phyloP scores from a whole-genome alignment of 2,329 filamentous ascomycete species.

The Diaporthe sp. region DNA sequence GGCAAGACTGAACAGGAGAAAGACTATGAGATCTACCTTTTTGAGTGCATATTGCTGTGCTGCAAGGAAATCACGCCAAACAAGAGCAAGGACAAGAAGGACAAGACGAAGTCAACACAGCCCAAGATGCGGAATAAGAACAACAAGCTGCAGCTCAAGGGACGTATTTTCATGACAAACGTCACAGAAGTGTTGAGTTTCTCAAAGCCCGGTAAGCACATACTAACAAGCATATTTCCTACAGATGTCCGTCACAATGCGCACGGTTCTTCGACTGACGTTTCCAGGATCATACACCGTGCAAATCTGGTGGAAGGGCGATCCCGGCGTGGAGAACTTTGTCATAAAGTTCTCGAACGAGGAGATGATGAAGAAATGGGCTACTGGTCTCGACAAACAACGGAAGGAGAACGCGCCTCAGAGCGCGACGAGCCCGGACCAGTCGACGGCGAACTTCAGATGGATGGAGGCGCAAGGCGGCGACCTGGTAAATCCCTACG shows the following conservation, averaged over 20 bases:
- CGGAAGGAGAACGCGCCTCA: constrained; percentile 72
- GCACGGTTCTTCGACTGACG: constrained; percentile 48
- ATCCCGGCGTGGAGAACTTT: constrained; percentile 95
- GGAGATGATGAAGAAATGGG: constrained; percentile 94
- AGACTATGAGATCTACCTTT: constrained; percentile 99
- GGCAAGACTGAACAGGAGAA: constrained; percentile 91
- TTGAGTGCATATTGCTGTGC: constrained; percentile 94
- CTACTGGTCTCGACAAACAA: constrained; percentile 81
- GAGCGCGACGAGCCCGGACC: constrained; percentile 61
- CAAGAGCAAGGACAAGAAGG: constrained; percentile 85
- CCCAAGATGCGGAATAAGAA: constrained; percentile 74
- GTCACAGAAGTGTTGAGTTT: constrained; percentile 94
- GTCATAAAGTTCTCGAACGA: constrained; percentile 94
- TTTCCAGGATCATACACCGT: constrained; percentile 87
- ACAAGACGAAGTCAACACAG: constrained; percentile 68
- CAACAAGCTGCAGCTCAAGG: constrained; percentile 93
- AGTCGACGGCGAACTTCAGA: constrained; percentile 78
- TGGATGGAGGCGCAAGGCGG: constrained; percentile 80
- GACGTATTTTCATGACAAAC: constrained; percentile 98
- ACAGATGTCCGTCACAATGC: not conserved
- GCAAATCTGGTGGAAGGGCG: constrained; percentile 99
- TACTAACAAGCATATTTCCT: constrained; percentile 4
- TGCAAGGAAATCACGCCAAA: constrained; percentile 94
- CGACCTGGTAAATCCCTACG: constrained; percentile 86
- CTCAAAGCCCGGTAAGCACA: constrained; percentile 83